These are phyloP conservation scores for Arthrobotrys pseudoclavata DNA, from an alignment of 2,329 filamentous ascomycete species.

Conservation along the genomic window DNA sequence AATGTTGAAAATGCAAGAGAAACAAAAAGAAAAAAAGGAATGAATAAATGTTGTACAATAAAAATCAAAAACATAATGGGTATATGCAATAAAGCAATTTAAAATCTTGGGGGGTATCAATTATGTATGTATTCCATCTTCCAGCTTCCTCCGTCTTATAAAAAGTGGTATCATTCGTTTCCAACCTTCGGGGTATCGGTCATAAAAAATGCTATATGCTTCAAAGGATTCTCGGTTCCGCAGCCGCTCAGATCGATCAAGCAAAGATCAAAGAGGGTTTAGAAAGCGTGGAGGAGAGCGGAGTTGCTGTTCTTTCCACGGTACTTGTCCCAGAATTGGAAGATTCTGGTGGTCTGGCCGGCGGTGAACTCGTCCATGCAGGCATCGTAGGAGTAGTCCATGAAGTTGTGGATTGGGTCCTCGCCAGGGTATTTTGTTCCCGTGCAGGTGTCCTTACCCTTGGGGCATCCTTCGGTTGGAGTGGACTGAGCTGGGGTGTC, in stretches of 20 bases:
- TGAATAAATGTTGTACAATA: constrained; percentile 25
- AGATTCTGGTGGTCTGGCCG: constrained; percentile 67
- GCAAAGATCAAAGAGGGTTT: constrained; percentile 27
- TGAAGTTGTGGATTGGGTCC: constrained; percentile 65
- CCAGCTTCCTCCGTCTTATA: not conserved
- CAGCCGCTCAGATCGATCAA: constrained; percentile 12
- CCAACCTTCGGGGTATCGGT: constrained; percentile 32
- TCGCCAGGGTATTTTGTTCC: constrained; percentile 59
- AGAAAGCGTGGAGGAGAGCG: constrained; percentile 32
- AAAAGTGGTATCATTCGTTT: constrained; percentile 25
- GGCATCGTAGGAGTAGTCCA: constrained; percentile 66
- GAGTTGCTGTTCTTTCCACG: constrained; percentile 62
- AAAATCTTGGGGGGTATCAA: constrained; percentile 36
- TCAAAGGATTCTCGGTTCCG: not conserved
- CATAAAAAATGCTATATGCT: constrained; percentile 31
- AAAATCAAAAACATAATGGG: constrained; percentile 25
- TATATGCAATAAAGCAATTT: constrained; percentile 41
- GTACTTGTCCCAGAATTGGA: constrained; percentile 66
- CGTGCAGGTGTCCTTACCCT: constrained; percentile 66
- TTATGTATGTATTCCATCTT: constrained; percentile 28
- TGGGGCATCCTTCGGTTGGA: constrained; percentile 66
- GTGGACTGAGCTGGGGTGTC: constrained; percentile 67
- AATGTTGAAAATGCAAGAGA: constrained; percentile 8
- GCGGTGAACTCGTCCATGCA: constrained; percentile 69
- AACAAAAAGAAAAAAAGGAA: constrained; percentile 8